Evolutionary conservation across 495 filamentous ascomycete genomes (phyloP), one percentile per base, ranked within the genome.

Genomic region (Evernia prunastri): DNA sequence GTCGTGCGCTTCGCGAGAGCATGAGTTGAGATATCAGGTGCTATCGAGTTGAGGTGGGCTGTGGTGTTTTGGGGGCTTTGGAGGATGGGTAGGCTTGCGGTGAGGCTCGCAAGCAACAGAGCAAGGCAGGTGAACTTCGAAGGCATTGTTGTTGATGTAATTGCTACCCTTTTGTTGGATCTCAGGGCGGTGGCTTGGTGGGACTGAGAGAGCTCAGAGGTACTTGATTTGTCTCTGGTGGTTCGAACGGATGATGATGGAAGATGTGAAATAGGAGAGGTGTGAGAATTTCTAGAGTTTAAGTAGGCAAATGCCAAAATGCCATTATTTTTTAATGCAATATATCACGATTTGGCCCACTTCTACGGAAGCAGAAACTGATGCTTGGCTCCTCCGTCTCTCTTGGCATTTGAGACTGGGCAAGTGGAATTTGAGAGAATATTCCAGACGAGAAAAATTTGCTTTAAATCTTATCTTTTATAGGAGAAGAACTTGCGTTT

Each of bases 321-420:
- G 37, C 49, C 49, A 53, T 53, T 53, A 31, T 53, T 53, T n/a
- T 53, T 53, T 53, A 53, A 15, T 53, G 49, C 5, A 53, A 29
- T 53, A 53, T 53, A 53, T 29, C 27, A 33, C 1, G 7, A 20
- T 9, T 27, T 54, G 51, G 33, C 51, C 20, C 51, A 53, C 31
- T 53, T 12, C 5, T 2, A 10, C 45, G 4, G 13, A 53, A 53
- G 27, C n/a, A n/a, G n/a, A n/a, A 31, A 9, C 3, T 3, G 6
- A 29, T 15, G 11, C 23, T 51, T 51, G 47, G 25, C 47, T 51
- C 17, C 5, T 31, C 31, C 31, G 15, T 27, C 0, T 5, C 0
- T 4, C 15, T 31, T 5, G 27, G 49, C 5, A 18, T 31, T 53
- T 53, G 49, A 53, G 49, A 53, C 49, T 31, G 33, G 17, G 51